phyloP scores from a whole-genome alignment of 2,329 filamentous ascomycete species.

The Trichoderma simmonsii region DNA sequence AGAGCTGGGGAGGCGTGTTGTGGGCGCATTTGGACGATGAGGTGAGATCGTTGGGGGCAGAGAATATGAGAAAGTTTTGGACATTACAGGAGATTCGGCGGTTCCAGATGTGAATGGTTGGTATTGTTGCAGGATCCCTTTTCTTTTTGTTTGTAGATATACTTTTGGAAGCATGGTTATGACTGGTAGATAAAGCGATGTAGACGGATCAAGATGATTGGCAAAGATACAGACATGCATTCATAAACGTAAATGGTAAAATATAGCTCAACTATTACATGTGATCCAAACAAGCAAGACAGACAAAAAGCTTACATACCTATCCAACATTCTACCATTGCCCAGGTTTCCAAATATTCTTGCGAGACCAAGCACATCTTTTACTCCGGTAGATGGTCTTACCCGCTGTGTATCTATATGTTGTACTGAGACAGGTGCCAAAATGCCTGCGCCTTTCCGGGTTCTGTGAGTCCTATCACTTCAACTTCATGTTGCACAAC shows the following conservation, averaged over 20 bases:
- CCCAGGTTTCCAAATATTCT: not conserved
- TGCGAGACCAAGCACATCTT: not conserved
- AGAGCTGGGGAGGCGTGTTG: conserved; percentile 72
- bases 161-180: not conserved
- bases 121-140: not conserved
- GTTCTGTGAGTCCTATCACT: not conserved
- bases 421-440: not conserved
- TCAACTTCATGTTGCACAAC: not conserved
- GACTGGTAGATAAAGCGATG: not conserved
- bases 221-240: not conserved
- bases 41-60: conserved; percentile 71
- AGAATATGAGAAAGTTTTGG: conserved; percentile 88
- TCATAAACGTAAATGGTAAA: not conserved
- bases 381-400: not conserved
- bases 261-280: not conserved
- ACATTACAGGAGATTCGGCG: conserved; percentile 67
- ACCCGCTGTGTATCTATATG: not conserved
- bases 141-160: not conserved
- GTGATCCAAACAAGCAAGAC: not conserved
- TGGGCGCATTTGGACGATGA: conserved; percentile 85
- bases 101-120: not conserved
- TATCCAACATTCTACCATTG: not conserved
- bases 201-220: not conserved
- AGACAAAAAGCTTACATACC: not conserved
- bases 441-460: not conserved